phyloP scores from a whole-genome alignment of 352 stramenopile species.

The Phytopythium delawarense region DNA sequence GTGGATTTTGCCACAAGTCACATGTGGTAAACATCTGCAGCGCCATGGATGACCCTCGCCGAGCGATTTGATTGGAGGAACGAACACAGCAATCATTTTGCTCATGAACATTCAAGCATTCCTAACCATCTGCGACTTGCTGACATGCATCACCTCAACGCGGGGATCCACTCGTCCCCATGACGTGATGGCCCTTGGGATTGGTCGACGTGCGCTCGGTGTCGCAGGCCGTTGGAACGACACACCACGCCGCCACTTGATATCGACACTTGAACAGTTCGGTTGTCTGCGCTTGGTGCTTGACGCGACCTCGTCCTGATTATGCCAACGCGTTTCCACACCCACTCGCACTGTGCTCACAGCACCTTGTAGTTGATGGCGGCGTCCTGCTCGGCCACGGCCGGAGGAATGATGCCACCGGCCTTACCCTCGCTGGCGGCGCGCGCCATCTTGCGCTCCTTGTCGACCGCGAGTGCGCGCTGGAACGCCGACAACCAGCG shows the following conservation, averaged over 20 bases:
- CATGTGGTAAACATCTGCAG: not conserved
- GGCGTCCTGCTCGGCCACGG: not conserved
- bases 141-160: not conserved
- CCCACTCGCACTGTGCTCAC: not conserved
- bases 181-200: not conserved
- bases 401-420: not conserved
- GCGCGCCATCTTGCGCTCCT: conserved; percentile 25
- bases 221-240: not conserved
- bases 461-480: conserved; percentile 44
- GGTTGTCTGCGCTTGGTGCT: not conserved
- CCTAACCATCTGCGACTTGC: not conserved
- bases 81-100: too few relatives aligned
- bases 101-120: too few relatives aligned
- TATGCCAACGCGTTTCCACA: too few relatives aligned
- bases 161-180: not conserved
- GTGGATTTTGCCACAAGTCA: not conserved
- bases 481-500: conserved; percentile 66
- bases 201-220: not conserved
- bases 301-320: not conserved
- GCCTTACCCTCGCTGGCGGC: conserved; percentile 1
- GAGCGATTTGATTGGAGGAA: not conserved
- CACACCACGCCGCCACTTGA: not conserved
- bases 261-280: not conserved
- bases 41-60: not conserved
- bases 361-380: conserved; percentile 24